Base-by-base conservation (phyloP, 495 filamentous ascomycete genomes). In the Penicillium mononematosum region DNA sequence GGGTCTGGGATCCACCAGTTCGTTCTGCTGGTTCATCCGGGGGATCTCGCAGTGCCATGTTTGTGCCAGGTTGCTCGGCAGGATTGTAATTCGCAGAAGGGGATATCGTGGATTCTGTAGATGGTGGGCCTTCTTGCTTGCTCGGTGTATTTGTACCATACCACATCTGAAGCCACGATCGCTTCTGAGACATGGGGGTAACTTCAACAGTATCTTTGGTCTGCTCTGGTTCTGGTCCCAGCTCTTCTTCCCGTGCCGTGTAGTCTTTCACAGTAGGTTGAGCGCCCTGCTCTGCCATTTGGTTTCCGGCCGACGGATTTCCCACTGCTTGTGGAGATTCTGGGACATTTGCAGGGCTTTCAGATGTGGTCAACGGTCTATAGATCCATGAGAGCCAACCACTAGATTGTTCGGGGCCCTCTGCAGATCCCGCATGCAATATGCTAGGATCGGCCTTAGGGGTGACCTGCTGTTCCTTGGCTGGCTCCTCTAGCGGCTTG, bases 371-470 rank as follows among this genome's bases (percentile, higher is more conserved):
- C 1, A 58, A 50, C 17, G 66, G 36, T 16, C 67, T 71, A 24
- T 82, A 77, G 34, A 86, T 70, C 80, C 84, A 86, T 52, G 80
- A 82, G 31, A 86, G 61, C 85, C 85, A 87, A 25, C 81, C 76
- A 10, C 71, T 74, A 14, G 77, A 57, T 29, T 80, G 77, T 34
- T 61, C 72, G 45, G 65, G 50, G 12, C 57, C 25, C n/a, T 64
- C 36, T 48, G 66, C 45, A 50, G 59, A 16, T 46, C 19, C 59
- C 38, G 50, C 22, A 31, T 53, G 59, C n/a, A 20, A 45, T 9
- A 52, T 50, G 39, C 45, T 51, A 8, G 59, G 14, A 12, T 59
- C 57, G n/a, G 56, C 24, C 44, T 54, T 49, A 58, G 60, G 25
- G 29, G 52, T 32, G 12, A 34, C 20, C 29, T 56, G 19, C 45